These are phyloP conservation scores for Avicennia marina DNA, from an alignment of 257 asterid genomes.

Conservation along the genomic window DNA sequence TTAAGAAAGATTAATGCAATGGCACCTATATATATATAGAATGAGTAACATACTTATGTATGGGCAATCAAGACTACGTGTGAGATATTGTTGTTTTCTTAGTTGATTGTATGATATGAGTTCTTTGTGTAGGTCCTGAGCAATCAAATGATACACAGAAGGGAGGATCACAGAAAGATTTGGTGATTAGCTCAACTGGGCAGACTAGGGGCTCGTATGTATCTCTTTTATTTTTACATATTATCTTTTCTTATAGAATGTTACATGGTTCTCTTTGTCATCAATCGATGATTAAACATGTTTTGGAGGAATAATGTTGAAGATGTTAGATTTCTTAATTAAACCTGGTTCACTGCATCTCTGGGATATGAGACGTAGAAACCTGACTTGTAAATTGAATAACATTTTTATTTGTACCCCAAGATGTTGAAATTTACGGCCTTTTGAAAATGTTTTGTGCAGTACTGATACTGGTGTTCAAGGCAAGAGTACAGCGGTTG, in stretches of 20 bases:
- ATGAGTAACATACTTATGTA: background rate
- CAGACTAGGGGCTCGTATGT: conserved; percentile 58
- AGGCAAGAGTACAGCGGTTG: conserved; percentile 51
- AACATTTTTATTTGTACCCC: conserved; percentile 1
- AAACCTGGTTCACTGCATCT: conserved; percentile 1
- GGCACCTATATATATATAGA: background rate
- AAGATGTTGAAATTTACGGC: conserved; percentile 9
- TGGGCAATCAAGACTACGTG: background rate
- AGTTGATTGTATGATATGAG: conserved; percentile 15
- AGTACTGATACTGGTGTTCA: conserved; percentile 54
- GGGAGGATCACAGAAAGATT: conserved; percentile 41
- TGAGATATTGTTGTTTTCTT: no score
- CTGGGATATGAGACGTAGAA: background rate
- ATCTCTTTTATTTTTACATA: background rate
- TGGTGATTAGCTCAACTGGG: conserved; percentile 57
- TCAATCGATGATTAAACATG: background rate
- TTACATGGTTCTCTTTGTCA: no score
- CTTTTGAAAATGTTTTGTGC: conserved; percentile 25
- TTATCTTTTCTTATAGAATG: conserved; percentile 4
- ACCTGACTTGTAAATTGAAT: conserved; percentile 1
- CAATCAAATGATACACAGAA: conserved; percentile 40
- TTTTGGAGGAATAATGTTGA: background rate
- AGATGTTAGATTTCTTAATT: background rate
- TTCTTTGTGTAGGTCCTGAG: conserved; percentile 68
- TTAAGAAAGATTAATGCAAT: conserved; percentile 9